Evolutionary conservation across 306 rosid genomes (phyloP).

Genomic region (Acmispon strigosus): DNA sequence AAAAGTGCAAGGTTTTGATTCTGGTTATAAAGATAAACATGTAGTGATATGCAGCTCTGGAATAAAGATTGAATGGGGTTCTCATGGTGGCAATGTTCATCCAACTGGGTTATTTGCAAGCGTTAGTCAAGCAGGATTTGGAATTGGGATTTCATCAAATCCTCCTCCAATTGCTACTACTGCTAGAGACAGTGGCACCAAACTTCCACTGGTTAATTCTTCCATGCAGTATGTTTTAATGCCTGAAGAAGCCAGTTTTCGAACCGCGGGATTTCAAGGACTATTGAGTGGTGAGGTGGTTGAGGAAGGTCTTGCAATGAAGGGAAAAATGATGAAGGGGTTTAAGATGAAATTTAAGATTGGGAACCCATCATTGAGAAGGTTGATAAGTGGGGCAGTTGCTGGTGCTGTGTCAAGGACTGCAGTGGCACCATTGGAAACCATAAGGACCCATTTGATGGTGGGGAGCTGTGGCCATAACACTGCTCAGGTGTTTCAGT

Average conservation of each 20-base stretch:
- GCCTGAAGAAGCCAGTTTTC: conserved; percentile 14
- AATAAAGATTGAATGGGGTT: conserved; percentile 22
- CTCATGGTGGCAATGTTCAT: neutral
- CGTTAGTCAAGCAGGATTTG: conserved; percentile 21
- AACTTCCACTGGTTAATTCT: conserved; percentile 1
- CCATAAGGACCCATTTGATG: conserved; percentile 60
- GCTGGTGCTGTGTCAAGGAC: conserved; percentile 64
- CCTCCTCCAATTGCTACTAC: neutral
- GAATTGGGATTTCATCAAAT: conserved; percentile 20
- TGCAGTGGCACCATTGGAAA: conserved; percentile 57
- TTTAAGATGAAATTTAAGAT: conserved; percentile 43
- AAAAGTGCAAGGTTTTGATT: conserved; percentile 20
- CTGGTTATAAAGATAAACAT: conserved; percentile 1
- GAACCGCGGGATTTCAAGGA: neutral
- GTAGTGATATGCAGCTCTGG: conserved; percentile 34
- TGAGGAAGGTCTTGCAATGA: conserved; percentile 23
- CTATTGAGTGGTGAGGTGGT: neutral
- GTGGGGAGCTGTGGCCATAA: conserved; percentile 47
- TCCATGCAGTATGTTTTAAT: conserved; percentile 13
- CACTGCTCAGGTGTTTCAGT: conserved; percentile 37
- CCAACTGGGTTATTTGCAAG: conserved; percentile 25
- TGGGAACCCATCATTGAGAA: conserved; percentile 40
- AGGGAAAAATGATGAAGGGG: conserved; percentile 19
- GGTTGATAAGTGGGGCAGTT: conserved; percentile 62
- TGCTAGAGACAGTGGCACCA: neutral